Evolutionary conservation across 441 rosid genomes (phyloP).

Genomic region (Pelargonium fulgidum): DNA sequence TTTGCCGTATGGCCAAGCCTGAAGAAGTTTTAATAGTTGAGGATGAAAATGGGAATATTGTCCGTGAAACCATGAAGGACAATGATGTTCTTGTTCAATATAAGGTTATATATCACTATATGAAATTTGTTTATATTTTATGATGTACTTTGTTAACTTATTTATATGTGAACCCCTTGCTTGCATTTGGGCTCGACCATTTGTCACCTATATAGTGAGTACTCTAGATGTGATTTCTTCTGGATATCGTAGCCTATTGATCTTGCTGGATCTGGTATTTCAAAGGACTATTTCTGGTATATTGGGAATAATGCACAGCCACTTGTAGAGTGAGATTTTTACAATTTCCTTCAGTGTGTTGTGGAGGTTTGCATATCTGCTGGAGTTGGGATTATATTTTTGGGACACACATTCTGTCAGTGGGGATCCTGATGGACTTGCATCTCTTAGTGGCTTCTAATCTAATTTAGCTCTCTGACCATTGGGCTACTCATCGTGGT

Average conservation of each 20-base stretch:
- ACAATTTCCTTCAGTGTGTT: neutral
- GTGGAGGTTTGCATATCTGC: neutral
- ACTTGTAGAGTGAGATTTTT: too few species aligned
- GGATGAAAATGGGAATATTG: conserved; percentile 99
- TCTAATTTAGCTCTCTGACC: neutral
- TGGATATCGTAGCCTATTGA: neutral
- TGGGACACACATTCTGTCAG: neutral
- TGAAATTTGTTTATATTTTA: conserved; percentile 1
- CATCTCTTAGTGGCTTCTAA: neutral
- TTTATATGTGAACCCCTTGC: neutral
- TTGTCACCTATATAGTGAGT: neutral
- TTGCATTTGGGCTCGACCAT: neutral
- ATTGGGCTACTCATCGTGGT: neutral
- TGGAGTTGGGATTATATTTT: too few species aligned
- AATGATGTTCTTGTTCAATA: conserved; percentile 99
- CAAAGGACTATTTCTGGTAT: neutral
- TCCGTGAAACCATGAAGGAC: conserved; percentile 99
- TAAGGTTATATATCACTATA: conserved; percentile 47
- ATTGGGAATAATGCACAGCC: neutral
- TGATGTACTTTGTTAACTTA: neutral
- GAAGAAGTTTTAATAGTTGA: conserved; percentile 98
- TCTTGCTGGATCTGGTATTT: neutral
- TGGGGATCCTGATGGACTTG: neutral
- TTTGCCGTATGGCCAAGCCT: conserved; percentile 99
- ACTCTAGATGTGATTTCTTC: neutral